Evolutionary conservation across 2,329 filamentous ascomycete genomes (phyloP).

Genomic region (Plectosphaerella plurivora): DNA sequence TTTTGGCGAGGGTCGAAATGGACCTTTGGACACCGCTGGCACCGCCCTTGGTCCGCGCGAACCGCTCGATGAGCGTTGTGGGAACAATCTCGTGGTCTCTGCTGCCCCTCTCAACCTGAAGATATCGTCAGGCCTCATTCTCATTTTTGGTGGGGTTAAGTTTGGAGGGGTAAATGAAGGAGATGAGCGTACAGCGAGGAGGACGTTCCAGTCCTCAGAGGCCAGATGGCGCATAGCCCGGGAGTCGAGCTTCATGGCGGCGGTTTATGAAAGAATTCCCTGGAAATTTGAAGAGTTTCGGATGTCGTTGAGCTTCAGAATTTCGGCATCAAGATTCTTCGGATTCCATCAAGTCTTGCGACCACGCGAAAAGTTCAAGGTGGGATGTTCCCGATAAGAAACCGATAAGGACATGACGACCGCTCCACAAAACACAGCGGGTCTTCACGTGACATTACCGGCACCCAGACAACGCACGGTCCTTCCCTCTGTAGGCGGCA

Average conservation of each 20-base stretch:
- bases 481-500: conserved; percentile 31
- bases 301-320: too few relatives aligned
- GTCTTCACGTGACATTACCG: background rate
- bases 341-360: too few relatives aligned
- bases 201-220: conserved; percentile 89
- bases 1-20: conserved; percentile 89
- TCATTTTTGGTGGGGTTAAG: conserved; percentile 12
- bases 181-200: conserved; percentile 69
- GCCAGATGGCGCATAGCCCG: conserved; percentile 90
- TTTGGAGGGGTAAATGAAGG: conserved; percentile 15
- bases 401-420: too few relatives aligned
- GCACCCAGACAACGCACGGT: background rate
- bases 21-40: conserved; percentile 75
- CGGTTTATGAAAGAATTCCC: background rate
- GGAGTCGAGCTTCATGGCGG: conserved; percentile 87
- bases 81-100: conserved; percentile 97
- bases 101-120: conserved; percentile 84
- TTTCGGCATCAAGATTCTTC: too few relatives aligned
- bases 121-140: conserved; percentile 27
- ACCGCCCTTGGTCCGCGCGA: conserved; percentile 75
- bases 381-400: too few relatives aligned
- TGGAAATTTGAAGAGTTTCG: too few relatives aligned
- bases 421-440: too few relatives aligned
- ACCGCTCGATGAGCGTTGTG: conserved; percentile 78
- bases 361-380: too few relatives aligned